A percentile compares a stretch with the other conserved stretches of the same genome.
phyloP scores from a whole-genome alignment of 2,329 filamentous ascomycete species.

The Xylaria sp. region DNA sequence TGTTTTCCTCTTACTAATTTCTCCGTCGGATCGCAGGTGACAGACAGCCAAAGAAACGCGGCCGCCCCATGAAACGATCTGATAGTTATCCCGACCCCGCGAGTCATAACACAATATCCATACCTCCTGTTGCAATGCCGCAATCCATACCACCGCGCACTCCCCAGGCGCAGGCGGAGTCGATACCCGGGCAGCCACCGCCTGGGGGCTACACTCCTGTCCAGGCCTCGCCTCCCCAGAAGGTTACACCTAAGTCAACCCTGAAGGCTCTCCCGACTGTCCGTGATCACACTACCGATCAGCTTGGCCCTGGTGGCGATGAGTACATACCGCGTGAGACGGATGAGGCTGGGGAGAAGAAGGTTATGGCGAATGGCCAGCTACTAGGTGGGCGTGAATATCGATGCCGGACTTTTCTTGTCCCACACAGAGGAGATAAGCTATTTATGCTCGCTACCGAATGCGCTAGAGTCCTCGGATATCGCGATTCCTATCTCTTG shows the following conservation, averaged over 20 bases:
- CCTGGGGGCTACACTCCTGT: conserved; percentile 54
- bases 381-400: conserved; percentile 87
- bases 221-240: conserved; percentile 74
- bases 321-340: conserved; percentile 95
- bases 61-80: conserved; percentile 71
- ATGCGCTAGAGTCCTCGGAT: conserved; percentile 91
- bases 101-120: conserved; percentile 60
- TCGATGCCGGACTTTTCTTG: conserved; percentile 91
- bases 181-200: conserved; percentile 55
- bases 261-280: conserved; percentile 96
- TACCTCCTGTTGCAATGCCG: conserved; percentile 57
- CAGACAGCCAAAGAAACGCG: conserved; percentile 67
- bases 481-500: conserved; percentile 95
- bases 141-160: conserved; percentile 63
- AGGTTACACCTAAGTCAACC: conserved; percentile 83
- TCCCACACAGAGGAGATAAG: conserved; percentile 90
- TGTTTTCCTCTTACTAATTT: conserved; percentile 40
- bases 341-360: conserved; percentile 93
- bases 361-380: conserved; percentile 86
- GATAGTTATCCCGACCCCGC: conserved; percentile 68
- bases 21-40: conserved; percentile 54
- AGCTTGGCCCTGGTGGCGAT: conserved; percentile 87
- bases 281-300: conserved; percentile 95
- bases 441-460: conserved; percentile 99
- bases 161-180: conserved; percentile 62